Conservation (phyloP, 2,329 filamentous ascomycete species). For the Didymella exigua region DNA sequence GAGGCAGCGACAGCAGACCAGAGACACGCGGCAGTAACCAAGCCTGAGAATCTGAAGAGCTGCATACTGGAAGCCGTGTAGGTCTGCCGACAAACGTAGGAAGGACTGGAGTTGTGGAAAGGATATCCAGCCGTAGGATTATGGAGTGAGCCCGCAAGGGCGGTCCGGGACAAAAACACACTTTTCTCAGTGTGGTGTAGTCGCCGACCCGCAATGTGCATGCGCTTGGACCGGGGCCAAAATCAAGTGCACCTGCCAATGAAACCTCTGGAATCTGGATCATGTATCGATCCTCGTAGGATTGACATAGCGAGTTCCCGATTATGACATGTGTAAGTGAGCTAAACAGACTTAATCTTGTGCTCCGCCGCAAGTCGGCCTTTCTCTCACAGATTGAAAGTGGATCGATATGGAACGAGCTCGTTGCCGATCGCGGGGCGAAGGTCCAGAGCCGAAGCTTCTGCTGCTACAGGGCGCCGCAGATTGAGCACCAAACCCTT, state of each 20-base stretch:
- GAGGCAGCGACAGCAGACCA: not conserved
- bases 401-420: not conserved
- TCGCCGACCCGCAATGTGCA: constrained; percentile 7
- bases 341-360: not conserved
- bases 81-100: not conserved
- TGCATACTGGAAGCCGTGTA: not conserved
- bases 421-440: constrained; percentile 7
- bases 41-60: not conserved
- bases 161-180: not conserved
- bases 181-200: constrained; percentile 4
- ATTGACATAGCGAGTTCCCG: not conserved
- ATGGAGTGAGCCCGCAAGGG: constrained; percentile 3
- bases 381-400: constrained; percentile 1
- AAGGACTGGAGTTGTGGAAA: constrained; percentile 1
- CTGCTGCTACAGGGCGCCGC: not conserved
- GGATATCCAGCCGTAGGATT: not conserved
- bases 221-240: constrained; percentile 3
- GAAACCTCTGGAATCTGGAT: not conserved
- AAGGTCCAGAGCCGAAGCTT: not conserved
- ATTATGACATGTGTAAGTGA: not conserved
- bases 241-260: constrained; percentile 2
- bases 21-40: not conserved
- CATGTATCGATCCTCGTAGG: not conserved
- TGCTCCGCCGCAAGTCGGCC: not conserved
- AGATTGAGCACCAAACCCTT: not conserved